Percentiles rank a stretch among this genome's conserved stretches.
These are phyloP conservation scores for Podospora conica DNA, from an alignment of 495 filamentous ascomycete genomes.

Conservation along the genomic window DNA sequence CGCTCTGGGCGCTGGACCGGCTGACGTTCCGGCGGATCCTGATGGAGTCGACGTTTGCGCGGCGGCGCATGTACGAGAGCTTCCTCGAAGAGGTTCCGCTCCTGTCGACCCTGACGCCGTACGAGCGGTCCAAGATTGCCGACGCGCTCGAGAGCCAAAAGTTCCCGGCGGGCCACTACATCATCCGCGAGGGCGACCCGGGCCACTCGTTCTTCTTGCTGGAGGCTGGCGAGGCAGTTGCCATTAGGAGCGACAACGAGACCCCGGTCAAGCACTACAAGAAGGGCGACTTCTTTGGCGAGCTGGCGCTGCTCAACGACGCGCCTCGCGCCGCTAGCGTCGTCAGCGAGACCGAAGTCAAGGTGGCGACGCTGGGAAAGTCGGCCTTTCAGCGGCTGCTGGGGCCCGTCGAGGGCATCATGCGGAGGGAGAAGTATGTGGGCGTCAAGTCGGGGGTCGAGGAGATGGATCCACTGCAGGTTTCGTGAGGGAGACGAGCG, in stretches of 20 bases:
- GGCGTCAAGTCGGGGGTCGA: constrained; percentile 48
- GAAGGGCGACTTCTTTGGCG: constrained; percentile 96
- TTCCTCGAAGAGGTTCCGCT: constrained; percentile 96
- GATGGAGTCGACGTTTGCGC: constrained; percentile 96
- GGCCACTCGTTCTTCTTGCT: constrained; percentile 91
- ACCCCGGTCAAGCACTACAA: constrained; percentile 68
- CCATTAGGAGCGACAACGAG: constrained; percentile 59
- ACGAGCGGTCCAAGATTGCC: constrained; percentile 94
- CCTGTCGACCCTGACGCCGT: constrained; percentile 74
- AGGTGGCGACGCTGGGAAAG: constrained; percentile 90
- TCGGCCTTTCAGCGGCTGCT: constrained; percentile 90
- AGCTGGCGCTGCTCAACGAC: constrained; percentile 88
- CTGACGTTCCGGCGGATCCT: constrained; percentile 96
- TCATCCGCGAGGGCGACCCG: constrained; percentile 87
- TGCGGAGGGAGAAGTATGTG: constrained; percentile 65
- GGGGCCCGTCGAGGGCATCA: constrained; percentile 89
- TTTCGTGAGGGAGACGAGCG: constrained; percentile 4
- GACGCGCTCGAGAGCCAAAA: constrained; percentile 90
- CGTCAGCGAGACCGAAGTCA: constrained; percentile 72
- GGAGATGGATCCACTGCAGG: constrained; percentile 47
- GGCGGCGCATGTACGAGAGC: constrained; percentile 91
- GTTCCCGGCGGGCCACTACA: constrained; percentile 68
- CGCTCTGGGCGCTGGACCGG: constrained; percentile 89
- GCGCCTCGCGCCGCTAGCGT: constrained; percentile 90
- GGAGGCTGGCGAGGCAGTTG: constrained; percentile 83